phyloP scores from a whole-genome alignment of 148 eudicot genomes.

The Bassia scoparia region DNA sequence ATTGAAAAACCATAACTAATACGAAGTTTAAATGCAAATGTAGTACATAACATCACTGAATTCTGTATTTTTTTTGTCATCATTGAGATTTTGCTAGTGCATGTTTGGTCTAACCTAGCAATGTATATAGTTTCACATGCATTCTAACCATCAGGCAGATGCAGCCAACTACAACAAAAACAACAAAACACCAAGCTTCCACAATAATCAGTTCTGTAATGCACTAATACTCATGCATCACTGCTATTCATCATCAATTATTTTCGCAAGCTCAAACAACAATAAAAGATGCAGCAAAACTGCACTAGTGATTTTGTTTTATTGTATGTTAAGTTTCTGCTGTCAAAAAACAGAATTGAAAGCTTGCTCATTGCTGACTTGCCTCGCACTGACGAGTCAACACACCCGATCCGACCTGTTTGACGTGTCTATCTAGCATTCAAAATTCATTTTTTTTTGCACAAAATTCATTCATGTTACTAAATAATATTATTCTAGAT shows the following conservation, averaged over 20 bases:
- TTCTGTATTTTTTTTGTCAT: slow-evolving; percentile 3
- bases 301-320: background rate
- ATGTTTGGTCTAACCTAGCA: background rate
- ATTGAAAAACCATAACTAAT: no score
- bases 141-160: background rate
- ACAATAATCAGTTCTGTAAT: no score
- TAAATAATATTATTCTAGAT: background rate
- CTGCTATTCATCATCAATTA: background rate
- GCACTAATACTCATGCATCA: no score
- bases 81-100: background rate
- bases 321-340: background rate
- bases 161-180: slow-evolving; percentile 17
- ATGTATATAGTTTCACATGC: slow-evolving; percentile 25
- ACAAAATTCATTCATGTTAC: background rate
- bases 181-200: background rate
- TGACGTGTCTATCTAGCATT: no score
- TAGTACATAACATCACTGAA: background rate
- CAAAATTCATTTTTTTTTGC: no score
- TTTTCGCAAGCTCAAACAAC: background rate
- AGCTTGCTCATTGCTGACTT: background rate
- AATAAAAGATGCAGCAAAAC: background rate
- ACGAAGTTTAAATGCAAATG: no score
- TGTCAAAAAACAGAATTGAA: slow-evolving; percentile 17
- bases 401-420: no score
- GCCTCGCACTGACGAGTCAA: background rate